Percentiles rank a stretch among this genome's conserved stretches.
These are phyloP conservation scores for Kwoniella heveanensis DNA, from an alignment of 768 basidiomycete genomes.

Conservation along the genomic window DNA sequence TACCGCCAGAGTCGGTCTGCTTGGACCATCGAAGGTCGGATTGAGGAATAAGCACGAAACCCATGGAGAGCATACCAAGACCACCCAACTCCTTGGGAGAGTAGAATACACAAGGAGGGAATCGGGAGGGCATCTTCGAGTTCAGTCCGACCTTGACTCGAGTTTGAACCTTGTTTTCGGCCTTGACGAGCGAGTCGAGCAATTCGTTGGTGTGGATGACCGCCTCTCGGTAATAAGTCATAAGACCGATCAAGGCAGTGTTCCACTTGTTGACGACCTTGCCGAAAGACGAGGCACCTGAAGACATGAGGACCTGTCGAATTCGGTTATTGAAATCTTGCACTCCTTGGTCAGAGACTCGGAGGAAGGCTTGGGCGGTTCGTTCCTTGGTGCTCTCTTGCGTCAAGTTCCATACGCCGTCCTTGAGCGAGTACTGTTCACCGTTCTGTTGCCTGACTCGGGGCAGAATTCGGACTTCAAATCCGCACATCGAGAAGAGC, in stretches of 20 bases:
- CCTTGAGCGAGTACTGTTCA: constrained; percentile 94
- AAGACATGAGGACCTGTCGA: constrained; percentile 90
- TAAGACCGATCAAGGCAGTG: constrained; percentile 60
- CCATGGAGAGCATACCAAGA: constrained; percentile 99
- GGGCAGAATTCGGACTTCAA: constrained; percentile 95
- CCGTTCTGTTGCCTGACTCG: constrained; percentile 94
- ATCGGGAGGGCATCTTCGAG: constrained; percentile 99
- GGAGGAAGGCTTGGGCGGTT: constrained; percentile 95
- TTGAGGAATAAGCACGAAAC: constrained; percentile 96
- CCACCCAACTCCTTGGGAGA: constrained; percentile 98
- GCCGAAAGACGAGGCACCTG: constrained; percentile 96
- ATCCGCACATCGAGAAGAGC: constrained; percentile 98
- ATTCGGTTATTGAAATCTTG: constrained; percentile 98
- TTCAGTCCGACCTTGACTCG: constrained; percentile 99
- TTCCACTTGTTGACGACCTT: constrained; percentile 73
- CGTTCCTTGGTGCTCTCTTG: constrained; percentile 97
- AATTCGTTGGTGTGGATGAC: constrained; percentile 97
- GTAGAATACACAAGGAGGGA: constrained; percentile 82
- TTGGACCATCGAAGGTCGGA: constrained; percentile 97
- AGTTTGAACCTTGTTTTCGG: constrained; percentile 99
- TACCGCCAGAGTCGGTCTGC: constrained; percentile 95
- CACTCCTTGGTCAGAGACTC: constrained; percentile 95
- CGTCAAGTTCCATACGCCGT: constrained; percentile 94
- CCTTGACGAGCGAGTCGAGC: constrained; percentile 92
- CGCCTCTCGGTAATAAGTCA: constrained; percentile 98